Base-by-base conservation (phyloP, 352 stramenopile species). In the Pythium dissimile region DNA sequence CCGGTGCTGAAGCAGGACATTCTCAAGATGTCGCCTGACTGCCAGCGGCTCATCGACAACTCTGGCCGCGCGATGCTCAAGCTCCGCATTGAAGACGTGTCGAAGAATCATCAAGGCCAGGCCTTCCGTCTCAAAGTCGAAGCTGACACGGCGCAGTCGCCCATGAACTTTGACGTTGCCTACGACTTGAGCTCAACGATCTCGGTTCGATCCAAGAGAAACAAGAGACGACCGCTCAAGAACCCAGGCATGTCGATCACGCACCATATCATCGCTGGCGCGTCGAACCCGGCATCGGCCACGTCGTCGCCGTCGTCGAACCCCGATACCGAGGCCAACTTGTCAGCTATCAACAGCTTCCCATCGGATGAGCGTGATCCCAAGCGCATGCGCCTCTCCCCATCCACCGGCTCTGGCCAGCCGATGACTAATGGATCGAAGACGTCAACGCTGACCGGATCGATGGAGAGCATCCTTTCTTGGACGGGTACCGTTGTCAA, bases 101-200 rank as follows among this genome's bases (percentile, higher is more conserved):
- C 86, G 3, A 98, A 98, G 74, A 99, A 98, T 77, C 94, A 98
- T 63, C 95, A 99, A 66, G 91, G 90, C 32, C 92, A 98, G 69
- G 84, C 84, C 8, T 98, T 98, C 65, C 74, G 83, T 8, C 71
- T 98, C 24, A 87, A 97, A 56, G 83, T 98, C 10, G 86, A 93
- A 57, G 75, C 93, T 1, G 91, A 97, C 63, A 95, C 89, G 16
- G 71, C 86, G 10, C 83, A 97, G 60, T 90, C 79, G 13, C 84
- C 84, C 1, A 86, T 91, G 56, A 86, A 90, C 59, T 91, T 92
- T 63, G 88, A 97, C 54, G 86, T 98, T 28, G 89, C 88, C 28
- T 92, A 82, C 52, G 90, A 92, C 56, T 78, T 93, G 16, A 98
- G 84, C 54, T 95, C 84, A 23, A 81, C 89, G 32, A 97, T 98